A percentile compares a stretch with the other conserved stretches of the same genome.
Conservation (phyloP, 345 rosid species). For the Eucalyptus globulus region DNA sequence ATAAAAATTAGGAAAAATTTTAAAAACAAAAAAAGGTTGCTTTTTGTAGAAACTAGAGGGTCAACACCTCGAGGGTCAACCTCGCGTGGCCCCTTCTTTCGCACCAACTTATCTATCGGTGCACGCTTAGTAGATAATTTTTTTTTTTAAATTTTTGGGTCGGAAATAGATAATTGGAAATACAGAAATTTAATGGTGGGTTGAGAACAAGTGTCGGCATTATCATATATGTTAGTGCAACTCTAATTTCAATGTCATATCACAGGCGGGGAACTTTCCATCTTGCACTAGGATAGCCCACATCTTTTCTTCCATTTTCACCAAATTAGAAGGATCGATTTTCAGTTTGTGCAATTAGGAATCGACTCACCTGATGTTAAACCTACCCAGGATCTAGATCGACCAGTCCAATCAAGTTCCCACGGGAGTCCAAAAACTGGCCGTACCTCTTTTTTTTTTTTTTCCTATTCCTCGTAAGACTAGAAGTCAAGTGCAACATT, state of each 20-base stretch:
- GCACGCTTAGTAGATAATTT: not conserved
- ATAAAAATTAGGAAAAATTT: not conserved
- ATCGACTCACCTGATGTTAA: not conserved
- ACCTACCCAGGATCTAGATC: not conserved
- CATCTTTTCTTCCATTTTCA: not conserved
- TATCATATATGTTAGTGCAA: not conserved
- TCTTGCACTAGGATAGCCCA: not conserved
- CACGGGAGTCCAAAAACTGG: not conserved
- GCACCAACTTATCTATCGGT: not conserved
- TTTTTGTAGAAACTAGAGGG: not conserved
- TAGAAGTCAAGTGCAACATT: not conserved
- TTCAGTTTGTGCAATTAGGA: not conserved
- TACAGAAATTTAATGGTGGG: not conserved
- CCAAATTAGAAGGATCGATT: not conserved
- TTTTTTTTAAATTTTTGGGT: not conserved
- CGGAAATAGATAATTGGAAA: not conserved
- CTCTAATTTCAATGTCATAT: not conserved
- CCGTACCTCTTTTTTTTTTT: not conserved
- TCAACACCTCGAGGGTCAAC: not conserved
- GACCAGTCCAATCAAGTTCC: not conserved
- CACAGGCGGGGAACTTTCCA: not conserved
- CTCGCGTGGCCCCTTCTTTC: not conserved
- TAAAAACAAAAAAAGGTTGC: not conserved
- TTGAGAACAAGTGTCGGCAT: not conserved
- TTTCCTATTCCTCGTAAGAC: not conserved